phyloP scores from a whole-genome alignment of 805 yeast genomes.

The Debaryomyces maramus region DNA sequence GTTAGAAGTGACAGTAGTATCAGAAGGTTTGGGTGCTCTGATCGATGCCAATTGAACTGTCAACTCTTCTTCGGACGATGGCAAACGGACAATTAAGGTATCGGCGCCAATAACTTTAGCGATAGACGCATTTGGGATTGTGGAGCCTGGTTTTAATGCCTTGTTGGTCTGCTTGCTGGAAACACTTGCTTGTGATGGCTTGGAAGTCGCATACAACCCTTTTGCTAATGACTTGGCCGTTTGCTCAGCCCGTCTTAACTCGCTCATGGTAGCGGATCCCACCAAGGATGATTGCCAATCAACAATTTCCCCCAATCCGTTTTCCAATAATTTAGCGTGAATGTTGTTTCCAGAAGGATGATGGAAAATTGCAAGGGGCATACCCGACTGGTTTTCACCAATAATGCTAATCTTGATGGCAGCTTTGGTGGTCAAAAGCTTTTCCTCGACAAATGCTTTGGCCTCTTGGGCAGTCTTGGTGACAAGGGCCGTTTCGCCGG shows the following conservation, averaged over 20 bases:
- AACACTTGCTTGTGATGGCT: conserved; percentile 18
- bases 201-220: conserved; percentile 52
- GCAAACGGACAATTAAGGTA: conserved; percentile 55
- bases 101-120: conserved; percentile 68
- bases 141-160: conserved; percentile 45
- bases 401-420: conserved; percentile 50
- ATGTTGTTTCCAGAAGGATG: conserved; percentile 79
- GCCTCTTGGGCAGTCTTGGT: conserved; percentile 71
- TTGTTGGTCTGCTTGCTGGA: conserved; percentile 12
- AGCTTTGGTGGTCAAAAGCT: conserved; percentile 62
- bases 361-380: conserved; percentile 54
- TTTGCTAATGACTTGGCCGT: conserved; percentile 58
- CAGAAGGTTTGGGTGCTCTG: conserved; percentile 70
- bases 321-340: conserved; percentile 61
- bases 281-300: conserved; percentile 77
- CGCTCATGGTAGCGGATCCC: conserved; percentile 64
- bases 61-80: conserved; percentile 49
- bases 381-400: conserved; percentile 63
- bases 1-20: conserved; percentile 45
- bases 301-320: conserved; percentile 71
- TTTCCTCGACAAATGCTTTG: conserved; percentile 58
- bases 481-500: conserved; percentile 34
- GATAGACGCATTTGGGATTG: conserved; percentile 52
- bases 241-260: conserved; percentile 63
- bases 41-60: conserved; percentile 77